Evolutionary conservation across 495 filamentous ascomycete species (phyloP).

Genomic region (Lindgomyces ingoldianus): DNA sequence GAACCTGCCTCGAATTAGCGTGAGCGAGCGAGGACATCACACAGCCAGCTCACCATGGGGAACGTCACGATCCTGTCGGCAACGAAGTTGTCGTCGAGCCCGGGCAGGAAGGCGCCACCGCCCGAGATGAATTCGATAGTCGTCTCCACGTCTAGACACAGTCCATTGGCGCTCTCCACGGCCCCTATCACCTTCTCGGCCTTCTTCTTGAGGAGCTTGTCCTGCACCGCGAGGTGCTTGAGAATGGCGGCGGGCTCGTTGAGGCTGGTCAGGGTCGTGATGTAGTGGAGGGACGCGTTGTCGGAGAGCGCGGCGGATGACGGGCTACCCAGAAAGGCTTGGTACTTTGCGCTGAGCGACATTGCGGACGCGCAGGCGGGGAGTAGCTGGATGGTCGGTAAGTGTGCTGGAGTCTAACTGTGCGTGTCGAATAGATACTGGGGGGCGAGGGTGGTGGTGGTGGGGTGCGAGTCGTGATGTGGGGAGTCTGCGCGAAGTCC

Average conservation of each 20-base stretch:
- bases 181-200: constrained; percentile 69
- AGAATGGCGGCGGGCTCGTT: constrained; percentile 69
- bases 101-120: constrained; percentile 86
- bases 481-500: not conserved
- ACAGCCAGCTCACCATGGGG: constrained; percentile 66
- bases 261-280: constrained; percentile 80
- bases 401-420: not conserved
- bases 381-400: constrained; percentile 5
- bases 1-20: constrained; percentile 62
- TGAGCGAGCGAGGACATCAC: not conserved
- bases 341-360: constrained; percentile 71
- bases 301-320: constrained; percentile 63
- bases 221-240: constrained; percentile 70
- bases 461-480: not conserved
- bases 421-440: constrained; percentile 3
- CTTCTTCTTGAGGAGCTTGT: constrained; percentile 73
- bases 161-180: constrained; percentile 67
- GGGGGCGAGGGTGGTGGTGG: not conserved
- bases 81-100: constrained; percentile 91
- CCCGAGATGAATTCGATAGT: constrained; percentile 76
- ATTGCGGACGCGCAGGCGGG: constrained; percentile 40
- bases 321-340: constrained; percentile 74
- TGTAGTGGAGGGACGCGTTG: constrained; percentile 82
- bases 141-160: constrained; percentile 79
- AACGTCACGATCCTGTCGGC: constrained; percentile 78